Conservation (phyloP, 306 rosid genomes). For the Canavalia gladiata region DNA sequence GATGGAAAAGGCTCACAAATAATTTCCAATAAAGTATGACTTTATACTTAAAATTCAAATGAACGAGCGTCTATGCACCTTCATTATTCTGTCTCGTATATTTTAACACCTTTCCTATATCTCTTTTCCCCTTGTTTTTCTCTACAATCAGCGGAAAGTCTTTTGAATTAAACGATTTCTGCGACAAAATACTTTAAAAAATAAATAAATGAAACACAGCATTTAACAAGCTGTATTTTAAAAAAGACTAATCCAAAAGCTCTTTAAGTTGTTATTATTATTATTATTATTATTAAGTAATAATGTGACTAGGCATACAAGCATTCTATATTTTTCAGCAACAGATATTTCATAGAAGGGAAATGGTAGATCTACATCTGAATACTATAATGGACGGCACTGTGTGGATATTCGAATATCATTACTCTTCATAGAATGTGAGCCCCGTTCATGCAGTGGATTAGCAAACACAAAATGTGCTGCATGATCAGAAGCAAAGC, state of each 20-base stretch:
- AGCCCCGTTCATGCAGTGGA: not conserved
- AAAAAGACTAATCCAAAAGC: not conserved
- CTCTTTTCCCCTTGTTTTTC: not conserved
- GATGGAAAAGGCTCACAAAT: not conserved
- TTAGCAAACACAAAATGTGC: not conserved
- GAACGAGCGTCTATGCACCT: not conserved
- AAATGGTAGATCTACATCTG: too few relatives aligned
- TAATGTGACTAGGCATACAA: not conserved
- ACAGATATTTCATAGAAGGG: not conserved
- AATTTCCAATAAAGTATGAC: not conserved
- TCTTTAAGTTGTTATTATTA: not conserved
- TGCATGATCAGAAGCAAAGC: not conserved
- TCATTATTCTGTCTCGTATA: not conserved
- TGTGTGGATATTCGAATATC: too few relatives aligned
- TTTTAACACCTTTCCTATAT: not conserved
- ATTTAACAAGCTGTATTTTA: not conserved
- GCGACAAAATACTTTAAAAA: not conserved
- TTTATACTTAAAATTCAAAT: not conserved
- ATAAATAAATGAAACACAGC: not conserved
- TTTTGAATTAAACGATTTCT: not conserved
- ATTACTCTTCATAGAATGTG: too few relatives aligned
- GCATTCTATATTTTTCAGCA: not conserved
- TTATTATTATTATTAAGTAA: not conserved
- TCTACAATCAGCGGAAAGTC: not conserved
- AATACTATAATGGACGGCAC: too few relatives aligned